phyloP scores from a whole-genome alignment of 306 rosid species.

The Dicorynia guianensis region DNA sequence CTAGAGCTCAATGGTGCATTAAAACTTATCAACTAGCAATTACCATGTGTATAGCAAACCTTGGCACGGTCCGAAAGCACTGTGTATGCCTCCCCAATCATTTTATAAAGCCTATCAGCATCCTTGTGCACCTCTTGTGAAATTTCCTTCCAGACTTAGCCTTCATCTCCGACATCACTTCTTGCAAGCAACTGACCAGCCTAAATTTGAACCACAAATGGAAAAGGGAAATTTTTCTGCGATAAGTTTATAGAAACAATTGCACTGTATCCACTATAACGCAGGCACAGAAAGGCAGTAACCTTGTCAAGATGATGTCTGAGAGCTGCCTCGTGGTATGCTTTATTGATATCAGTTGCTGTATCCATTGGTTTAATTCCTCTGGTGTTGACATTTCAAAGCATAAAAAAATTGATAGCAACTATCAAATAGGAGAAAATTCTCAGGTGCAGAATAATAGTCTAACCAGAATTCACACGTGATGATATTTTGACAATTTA shows the following conservation, averaged over 20 bases:
- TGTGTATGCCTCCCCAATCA: slow-evolving; percentile 96
- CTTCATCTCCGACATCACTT: slow-evolving; percentile 83
- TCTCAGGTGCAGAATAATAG: not conserved
- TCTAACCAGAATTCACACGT: not conserved
- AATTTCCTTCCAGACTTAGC: slow-evolving; percentile 84
- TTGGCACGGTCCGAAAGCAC: slow-evolving; percentile 84
- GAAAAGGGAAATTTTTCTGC: not conserved
- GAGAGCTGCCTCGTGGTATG: slow-evolving; percentile 80
- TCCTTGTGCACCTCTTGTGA: slow-evolving; percentile 81
- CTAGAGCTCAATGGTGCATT: slow-evolving; percentile 15
- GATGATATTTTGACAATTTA: slow-evolving; percentile 34
- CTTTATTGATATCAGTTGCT: slow-evolving; percentile 69
- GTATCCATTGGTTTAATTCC: slow-evolving; percentile 62
- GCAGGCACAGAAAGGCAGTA: slow-evolving; percentile 40
- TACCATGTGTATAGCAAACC: slow-evolving; percentile 48
- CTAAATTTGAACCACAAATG: slow-evolving; percentile 53
- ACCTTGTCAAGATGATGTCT: slow-evolving; percentile 88
- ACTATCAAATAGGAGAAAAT: slow-evolving; percentile 30
- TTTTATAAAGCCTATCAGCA: slow-evolving; percentile 93
- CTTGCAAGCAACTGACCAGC: slow-evolving; percentile 91
- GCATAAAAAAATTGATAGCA: slow-evolving; percentile 35
- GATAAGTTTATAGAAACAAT: slow-evolving; percentile 8
- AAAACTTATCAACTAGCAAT: slow-evolving; percentile 33
- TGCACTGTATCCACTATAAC: slow-evolving; percentile 26
- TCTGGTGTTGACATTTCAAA: slow-evolving; percentile 48